Evolutionary conservation across 2,329 filamentous ascomycete genomes (phyloP).

Genomic region (Fusarium duplospermum): DNA sequence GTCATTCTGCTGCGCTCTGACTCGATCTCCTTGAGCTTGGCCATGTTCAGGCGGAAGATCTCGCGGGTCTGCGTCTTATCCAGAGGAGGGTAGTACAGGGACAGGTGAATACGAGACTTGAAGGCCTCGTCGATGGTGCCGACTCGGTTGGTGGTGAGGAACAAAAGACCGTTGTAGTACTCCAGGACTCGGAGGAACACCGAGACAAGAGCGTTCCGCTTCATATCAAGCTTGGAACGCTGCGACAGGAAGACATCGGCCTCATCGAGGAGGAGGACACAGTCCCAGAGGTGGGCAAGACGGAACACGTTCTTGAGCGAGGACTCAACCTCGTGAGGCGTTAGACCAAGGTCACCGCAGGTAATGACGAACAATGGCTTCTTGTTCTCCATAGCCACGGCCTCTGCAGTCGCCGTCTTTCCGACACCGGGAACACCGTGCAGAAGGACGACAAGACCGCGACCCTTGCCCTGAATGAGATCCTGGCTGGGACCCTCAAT

Average conservation of each 20-base stretch:
- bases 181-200: slow-evolving; percentile 61
- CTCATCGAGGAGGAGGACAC: slow-evolving; percentile 53
- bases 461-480: slow-evolving; percentile 58
- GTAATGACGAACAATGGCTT: slow-evolving; percentile 62
- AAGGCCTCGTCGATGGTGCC: slow-evolving; percentile 62
- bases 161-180: slow-evolving; percentile 60
- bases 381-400: slow-evolving; percentile 53
- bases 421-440: slow-evolving; percentile 62
- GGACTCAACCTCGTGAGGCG: slow-evolving; percentile 54
- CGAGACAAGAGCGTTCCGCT: slow-evolving; percentile 52
- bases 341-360: slow-evolving; percentile 60
- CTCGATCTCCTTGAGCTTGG: slow-evolving; percentile 52
- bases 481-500: slow-evolving; percentile 50
- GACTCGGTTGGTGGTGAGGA: slow-evolving; percentile 64
- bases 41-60: slow-evolving; percentile 56
- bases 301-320: slow-evolving; percentile 57
- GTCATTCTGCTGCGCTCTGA: slow-evolving; percentile 50
- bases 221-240: slow-evolving; percentile 47
- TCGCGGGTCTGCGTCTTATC: slow-evolving; percentile 53
- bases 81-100: slow-evolving; percentile 56
- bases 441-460: slow-evolving; percentile 57
- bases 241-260: slow-evolving; percentile 51
- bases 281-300: slow-evolving; percentile 54
- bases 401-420: slow-evolving; percentile 61
- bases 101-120: slow-evolving; percentile 60